Base-by-base conservation (phyloP, 2,329 filamentous ascomycete species). In the Cordyceps farinosa region DNA sequence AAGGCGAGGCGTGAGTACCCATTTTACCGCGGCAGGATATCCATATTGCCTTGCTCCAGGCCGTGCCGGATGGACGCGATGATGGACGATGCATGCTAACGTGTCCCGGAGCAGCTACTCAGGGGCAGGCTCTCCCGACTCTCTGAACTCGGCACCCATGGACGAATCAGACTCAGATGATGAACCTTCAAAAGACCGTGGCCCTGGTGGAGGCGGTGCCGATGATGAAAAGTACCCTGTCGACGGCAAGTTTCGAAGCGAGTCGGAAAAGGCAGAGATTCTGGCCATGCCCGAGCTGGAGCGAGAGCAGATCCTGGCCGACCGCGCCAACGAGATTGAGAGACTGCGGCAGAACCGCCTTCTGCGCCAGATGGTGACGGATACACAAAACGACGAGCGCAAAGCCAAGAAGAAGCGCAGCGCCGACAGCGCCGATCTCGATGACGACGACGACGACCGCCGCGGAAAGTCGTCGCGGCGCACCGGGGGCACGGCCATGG, bases 231-330 rank as follows among this genome's bases (percentile, higher is more conserved):
- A 89, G 62, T 95, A 96, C 72, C 92, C 94, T 0, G 84, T 97
- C 66, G 95, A 99, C 67, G 93, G 94, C 69, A 88, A 95, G 71
- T 95, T 91, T 74, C 84, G 86, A 69, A 90, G 86, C 68, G 82
- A 87, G 51, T 82, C 86, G 45, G 91, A 95, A 72, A 93, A 91
- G 75, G 83, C 83, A 8, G 82, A 90, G 58, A 95, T 99, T 66
- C 88, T 95, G 84, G 85, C 82, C 63, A 87, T 97, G 84, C 89
- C 92, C 36, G 93, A 98, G 78, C 88, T 98, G 58, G 88, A 96
- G 72, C 90, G 94, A 66, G 95, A 99, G 76, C 87, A 92, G 73
- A 88, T 97, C 51, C 84, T 99, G 7, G 94, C 92, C 27, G 91
- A 96, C 69, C 91, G 95, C 67, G 89, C 90, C 42, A 87, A 91